Conservation (phyloP, 345 rosid species). For the Eucalyptus guilfoylei region DNA sequence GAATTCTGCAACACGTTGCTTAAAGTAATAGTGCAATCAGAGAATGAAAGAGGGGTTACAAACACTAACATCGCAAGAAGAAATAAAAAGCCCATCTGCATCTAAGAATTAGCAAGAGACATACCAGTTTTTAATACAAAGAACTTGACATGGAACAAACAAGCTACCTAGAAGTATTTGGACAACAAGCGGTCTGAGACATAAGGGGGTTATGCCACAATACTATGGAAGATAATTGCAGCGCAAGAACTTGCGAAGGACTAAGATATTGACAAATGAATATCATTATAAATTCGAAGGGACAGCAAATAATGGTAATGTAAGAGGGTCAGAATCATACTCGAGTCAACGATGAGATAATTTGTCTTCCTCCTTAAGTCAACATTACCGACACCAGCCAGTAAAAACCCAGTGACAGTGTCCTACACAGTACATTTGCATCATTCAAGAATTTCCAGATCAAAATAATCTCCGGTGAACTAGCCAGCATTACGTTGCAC, state of each 20-base stretch:
- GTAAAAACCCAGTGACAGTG: slow-evolving; percentile 83
- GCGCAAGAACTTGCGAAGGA: neutral
- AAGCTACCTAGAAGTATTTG: neutral
- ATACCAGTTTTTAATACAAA: neutral
- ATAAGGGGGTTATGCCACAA: neutral
- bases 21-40: neutral
- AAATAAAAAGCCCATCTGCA: neutral
- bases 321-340: slow-evolving; percentile 24
- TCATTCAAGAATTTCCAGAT: neutral
- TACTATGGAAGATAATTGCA: neutral
- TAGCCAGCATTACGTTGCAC: neutral
- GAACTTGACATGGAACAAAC: neutral
- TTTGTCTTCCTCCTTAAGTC: slow-evolving; percentile 91
- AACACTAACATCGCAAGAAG: neutral
- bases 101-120: neutral
- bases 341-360: slow-evolving; percentile 90
- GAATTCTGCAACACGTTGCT: neutral
- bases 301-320: neutral
- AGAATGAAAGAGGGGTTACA: neutral
- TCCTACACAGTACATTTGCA: slow-evolving; percentile 27
- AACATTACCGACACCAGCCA: slow-evolving; percentile 98
- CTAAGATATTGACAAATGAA: neutral
- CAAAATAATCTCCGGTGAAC: neutral
- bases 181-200: neutral
- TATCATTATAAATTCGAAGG: neutral